These are phyloP conservation scores for Suhomyces yuchorum DNA, from an alignment of 1,139 yeast species.

Conservation along the genomic window DNA sequence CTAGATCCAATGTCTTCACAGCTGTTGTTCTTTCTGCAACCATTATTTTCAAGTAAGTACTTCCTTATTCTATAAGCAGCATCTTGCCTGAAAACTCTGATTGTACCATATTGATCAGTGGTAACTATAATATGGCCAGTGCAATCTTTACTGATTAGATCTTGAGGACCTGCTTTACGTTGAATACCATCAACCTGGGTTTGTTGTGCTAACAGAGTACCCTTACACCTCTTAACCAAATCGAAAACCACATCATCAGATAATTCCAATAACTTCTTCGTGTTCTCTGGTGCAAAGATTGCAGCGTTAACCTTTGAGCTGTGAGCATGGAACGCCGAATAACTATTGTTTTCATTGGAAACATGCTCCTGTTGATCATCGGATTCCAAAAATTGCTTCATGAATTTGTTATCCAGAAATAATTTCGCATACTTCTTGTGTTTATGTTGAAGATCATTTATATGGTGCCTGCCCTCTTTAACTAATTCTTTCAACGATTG, in stretches of 20 bases:
- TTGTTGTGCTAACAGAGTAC: not conserved
- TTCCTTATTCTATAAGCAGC: slow-evolving; percentile 51
- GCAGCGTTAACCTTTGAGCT: slow-evolving; percentile 75
- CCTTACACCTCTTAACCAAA: slow-evolving; percentile 37
- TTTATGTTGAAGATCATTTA: slow-evolving; percentile 33
- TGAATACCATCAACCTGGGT: not conserved
- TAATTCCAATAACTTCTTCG: slow-evolving; percentile 63
- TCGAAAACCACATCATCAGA: slow-evolving; percentile 83
- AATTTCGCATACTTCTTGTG: slow-evolving; percentile 37
- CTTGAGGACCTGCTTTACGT: slow-evolving; percentile 1
- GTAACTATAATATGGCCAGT: slow-evolving; percentile 64
- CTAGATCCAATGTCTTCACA: not conserved
- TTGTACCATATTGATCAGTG: slow-evolving; percentile 72
- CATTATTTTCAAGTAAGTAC: slow-evolving; percentile 13
- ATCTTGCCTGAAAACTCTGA: slow-evolving; percentile 81
- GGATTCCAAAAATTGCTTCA: slow-evolving; percentile 32
- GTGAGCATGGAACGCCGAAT: slow-evolving; percentile 77
- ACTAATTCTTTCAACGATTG: slow-evolving; percentile 38
- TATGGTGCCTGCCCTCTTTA: slow-evolving; percentile 38
- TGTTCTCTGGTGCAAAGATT: slow-evolving; percentile 73
- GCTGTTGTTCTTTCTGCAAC: not conserved
- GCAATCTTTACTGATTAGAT: not conserved
- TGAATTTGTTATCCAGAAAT: slow-evolving; percentile 35
- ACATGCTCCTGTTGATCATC: slow-evolving; percentile 29
- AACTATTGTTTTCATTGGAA: slow-evolving; percentile 53